Evolutionary conservation across 202 grass and related monocot genomes (phyloP).

Genomic region (Brachypodium distachyon): DNA sequence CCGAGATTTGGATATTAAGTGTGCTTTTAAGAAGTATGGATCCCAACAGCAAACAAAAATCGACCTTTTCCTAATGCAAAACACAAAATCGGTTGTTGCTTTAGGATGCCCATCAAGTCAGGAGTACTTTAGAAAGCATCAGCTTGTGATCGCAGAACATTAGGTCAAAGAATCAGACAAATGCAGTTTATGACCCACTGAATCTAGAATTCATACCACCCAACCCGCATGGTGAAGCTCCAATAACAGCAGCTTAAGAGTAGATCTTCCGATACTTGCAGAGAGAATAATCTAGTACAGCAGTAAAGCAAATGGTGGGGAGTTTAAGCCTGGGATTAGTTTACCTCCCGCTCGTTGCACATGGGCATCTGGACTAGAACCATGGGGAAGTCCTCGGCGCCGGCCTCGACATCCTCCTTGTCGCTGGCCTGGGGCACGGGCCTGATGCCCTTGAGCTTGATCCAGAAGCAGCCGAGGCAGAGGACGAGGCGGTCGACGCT

Average conservation of each 20-base stretch:
- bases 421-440: constrained; percentile 29
- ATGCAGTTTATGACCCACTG: background rate
- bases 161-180: constrained; percentile 32
- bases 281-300: background rate
- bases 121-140: background rate
- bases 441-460: constrained; percentile 75
- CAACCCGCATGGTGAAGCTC: background rate
- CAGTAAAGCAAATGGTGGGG: background rate
- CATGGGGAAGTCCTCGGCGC: constrained; percentile 59
- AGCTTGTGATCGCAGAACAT: background rate
- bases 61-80: background rate
- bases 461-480: constrained; percentile 90
- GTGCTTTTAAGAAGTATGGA: constrained; percentile 8
- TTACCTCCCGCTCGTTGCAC: constrained; percentile 99
- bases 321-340: background rate
- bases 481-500: constrained; percentile 79
- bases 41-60: constrained; percentile 7
- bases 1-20: constrained; percentile 6
- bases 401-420: constrained; percentile 57
- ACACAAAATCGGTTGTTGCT: background rate
- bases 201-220: background rate
- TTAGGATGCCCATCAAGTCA: background rate
- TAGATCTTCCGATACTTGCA: background rate
- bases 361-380: constrained; percentile 96
- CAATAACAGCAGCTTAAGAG: background rate